These are phyloP conservation scores for Gracilariopsis chorda DNA, from an alignment of 23 red algal genomes.

Conservation along the genomic window DNA sequence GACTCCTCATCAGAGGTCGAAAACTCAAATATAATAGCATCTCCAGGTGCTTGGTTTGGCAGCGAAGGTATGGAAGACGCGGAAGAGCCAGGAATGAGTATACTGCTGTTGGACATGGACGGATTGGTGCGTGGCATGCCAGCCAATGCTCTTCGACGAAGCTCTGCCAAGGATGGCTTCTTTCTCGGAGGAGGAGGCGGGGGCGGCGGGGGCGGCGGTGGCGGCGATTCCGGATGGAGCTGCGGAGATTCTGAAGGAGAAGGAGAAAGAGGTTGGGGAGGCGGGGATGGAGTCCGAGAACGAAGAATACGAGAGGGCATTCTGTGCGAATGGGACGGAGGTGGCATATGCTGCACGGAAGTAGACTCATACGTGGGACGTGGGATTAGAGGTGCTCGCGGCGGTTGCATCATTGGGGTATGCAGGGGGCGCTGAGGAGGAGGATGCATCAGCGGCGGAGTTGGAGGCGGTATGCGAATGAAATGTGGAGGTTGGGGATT, in stretches of 20 bases:
- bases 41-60: not conserved
- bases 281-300: not conserved
- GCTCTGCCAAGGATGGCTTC: constrained; percentile 8
- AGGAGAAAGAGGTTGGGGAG: not conserved
- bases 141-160: not conserved
- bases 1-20: not conserved
- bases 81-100: not conserved
- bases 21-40: constrained; percentile 4
- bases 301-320: not conserved
- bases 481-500: not conserved
- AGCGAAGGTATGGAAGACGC: not conserved
- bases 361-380: not conserved
- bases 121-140: not conserved
- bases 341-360: not conserved
- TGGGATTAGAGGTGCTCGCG: constrained; percentile 12
- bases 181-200: not conserved
- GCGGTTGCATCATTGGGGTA: not conserved
- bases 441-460: not conserved
- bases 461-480: not conserved
- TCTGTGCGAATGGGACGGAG: not conserved
- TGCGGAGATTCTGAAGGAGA: not conserved
- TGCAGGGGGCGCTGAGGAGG: not conserved
- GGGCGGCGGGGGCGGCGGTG: not conserved
- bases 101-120: not conserved
- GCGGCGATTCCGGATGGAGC: not conserved